Conservation (phyloP, 202 grass and related monocot genomes). For the Schoenoplectus tabernaemontani region DNA sequence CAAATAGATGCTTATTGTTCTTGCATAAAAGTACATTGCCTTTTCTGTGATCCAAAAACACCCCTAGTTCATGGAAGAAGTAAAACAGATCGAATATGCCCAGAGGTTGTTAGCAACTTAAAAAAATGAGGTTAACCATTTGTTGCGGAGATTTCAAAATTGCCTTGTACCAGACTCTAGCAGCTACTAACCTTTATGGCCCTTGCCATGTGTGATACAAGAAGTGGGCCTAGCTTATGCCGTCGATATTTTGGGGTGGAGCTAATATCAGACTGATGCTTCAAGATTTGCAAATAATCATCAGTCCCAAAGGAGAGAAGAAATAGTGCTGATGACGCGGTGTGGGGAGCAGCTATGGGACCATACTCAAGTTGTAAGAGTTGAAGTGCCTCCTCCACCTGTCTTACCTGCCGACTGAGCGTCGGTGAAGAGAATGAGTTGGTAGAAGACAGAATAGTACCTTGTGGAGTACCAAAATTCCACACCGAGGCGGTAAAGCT, state of each 20-base stretch:
- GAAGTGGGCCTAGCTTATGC: conserved; percentile 36
- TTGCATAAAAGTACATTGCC: neutral
- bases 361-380: conserved; percentile 32
- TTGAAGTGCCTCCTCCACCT: conserved; percentile 59
- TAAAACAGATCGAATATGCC: neutral
- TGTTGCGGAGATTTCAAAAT: neutral
- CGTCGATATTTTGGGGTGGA: conserved; percentile 46
- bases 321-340: conserved; percentile 32
- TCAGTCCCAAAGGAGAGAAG: conserved; percentile 57
- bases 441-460: conserved; percentile 7
- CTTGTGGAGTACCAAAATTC: conserved; percentile 40
- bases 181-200: conserved; percentile 11
- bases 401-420: conserved; percentile 45
- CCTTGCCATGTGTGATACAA: conserved; percentile 37
- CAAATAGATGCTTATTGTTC: neutral
- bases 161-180: neutral
- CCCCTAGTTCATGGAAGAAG: neutral
- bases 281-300: conserved; percentile 38
- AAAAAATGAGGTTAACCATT: neutral
- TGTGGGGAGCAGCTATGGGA: neutral
- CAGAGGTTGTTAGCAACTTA: neutral
- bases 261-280: conserved; percentile 21
- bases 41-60: neutral
- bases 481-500: conserved; percentile 20
- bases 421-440: conserved; percentile 31